Conservation (phyloP, 305 asterid species). For the Rubia peregrina region DNA sequence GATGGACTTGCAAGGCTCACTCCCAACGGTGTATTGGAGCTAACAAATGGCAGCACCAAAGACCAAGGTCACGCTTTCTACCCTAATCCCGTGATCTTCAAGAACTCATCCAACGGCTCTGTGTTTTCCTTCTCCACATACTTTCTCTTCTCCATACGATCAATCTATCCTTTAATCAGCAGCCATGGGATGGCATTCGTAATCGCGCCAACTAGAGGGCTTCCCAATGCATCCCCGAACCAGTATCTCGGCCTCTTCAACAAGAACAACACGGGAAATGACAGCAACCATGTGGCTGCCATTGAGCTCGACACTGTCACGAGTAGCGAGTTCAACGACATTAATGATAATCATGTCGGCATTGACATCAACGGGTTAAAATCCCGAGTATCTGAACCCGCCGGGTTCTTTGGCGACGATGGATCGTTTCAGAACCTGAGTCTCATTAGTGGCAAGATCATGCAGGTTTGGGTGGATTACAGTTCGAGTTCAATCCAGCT, state of each 20-base stretch:
- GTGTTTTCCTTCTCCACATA: constrained; percentile 35
- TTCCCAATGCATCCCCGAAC: constrained; percentile 17
- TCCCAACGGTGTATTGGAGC: constrained; percentile 21
- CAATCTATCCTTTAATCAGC: constrained; percentile 21
- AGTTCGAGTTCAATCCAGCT: constrained; percentile 12
- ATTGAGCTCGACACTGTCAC: constrained; percentile 26
- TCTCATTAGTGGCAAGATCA: constrained; percentile 17
- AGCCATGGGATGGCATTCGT: constrained; percentile 39
- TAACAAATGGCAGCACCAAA: constrained; percentile 20
- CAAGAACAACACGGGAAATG: constrained; percentile 14
- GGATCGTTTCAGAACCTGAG: constrained; percentile 11
- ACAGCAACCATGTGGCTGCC: constrained; percentile 18
- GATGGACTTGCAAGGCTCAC: constrained; percentile 23
- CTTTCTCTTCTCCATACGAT: constrained; percentile 29
- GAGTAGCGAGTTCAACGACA: constrained; percentile 22
- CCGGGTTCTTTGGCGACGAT: not conserved
- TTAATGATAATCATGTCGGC: constrained; percentile 30
- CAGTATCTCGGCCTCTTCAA: constrained; percentile 26
- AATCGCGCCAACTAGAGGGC: constrained; percentile 25
- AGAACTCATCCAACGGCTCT: constrained; percentile 20
- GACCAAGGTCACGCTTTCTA: constrained; percentile 29
- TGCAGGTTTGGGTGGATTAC: constrained; percentile 31
- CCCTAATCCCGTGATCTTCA: constrained; percentile 21
- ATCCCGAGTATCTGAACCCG: constrained; percentile 18
- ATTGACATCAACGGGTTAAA: constrained; percentile 24